Conservation (phyloP, 345 rosid species). For the Eucalyptus brandiana region DNA sequence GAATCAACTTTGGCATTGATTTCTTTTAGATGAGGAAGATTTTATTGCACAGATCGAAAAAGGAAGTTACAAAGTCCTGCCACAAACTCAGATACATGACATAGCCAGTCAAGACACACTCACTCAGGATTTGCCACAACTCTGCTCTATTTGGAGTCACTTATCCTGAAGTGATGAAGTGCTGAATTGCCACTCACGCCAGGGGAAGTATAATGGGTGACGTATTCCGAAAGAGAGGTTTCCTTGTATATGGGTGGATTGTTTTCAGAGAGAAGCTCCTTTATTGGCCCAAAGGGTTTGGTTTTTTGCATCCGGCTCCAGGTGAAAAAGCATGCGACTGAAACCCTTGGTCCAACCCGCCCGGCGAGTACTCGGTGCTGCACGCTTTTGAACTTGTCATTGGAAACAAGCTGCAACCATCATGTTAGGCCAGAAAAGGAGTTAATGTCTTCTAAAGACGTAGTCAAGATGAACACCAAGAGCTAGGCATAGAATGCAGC, state of each 20-base stretch:
- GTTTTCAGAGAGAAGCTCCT: conserved; percentile 16
- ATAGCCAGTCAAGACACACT: neutral
- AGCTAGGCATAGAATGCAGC: neutral
- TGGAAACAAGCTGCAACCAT: neutral
- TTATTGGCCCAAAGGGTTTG: neutral
- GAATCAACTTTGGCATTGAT: neutral
- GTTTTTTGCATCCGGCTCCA: neutral
- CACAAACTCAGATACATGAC: neutral
- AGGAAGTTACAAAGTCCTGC: neutral
- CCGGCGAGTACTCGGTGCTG: neutral
- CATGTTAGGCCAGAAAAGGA: neutral
- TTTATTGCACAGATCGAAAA: neutral
- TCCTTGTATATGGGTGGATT: conserved; percentile 22
- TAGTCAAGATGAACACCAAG: neutral
- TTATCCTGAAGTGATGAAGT: conserved; percentile 14
- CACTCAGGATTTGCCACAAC: neutral
- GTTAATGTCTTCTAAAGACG: neutral
- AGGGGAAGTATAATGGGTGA: conserved; percentile 23
- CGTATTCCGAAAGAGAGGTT: conserved; percentile 12
- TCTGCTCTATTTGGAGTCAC: neutral
- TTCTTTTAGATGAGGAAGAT: neutral
- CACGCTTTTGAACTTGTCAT: neutral
- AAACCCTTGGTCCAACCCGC: neutral
- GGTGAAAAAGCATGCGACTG: neutral
- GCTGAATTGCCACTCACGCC: conserved; percentile 23